Conservation (phyloP, 2,329 filamentous ascomycete species). For the Chrysoporthe cubensis region DNA sequence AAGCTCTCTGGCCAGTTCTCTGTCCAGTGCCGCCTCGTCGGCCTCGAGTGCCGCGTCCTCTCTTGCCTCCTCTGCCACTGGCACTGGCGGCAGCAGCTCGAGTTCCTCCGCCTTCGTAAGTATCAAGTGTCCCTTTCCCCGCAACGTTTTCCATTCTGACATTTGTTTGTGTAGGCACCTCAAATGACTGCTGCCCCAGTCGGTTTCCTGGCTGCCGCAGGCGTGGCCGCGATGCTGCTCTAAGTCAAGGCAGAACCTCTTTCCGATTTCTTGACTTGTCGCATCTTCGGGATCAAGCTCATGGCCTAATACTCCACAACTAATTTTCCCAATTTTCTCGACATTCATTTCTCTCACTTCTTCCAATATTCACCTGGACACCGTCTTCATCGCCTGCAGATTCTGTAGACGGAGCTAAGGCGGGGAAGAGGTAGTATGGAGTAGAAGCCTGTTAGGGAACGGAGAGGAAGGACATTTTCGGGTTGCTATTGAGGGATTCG, state of each 20-base stretch:
- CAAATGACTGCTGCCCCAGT: slow-evolving; percentile 50
- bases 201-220: slow-evolving; percentile 53
- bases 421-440: slow-evolving; percentile 10
- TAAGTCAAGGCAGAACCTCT: slow-evolving; percentile 39
- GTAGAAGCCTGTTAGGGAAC: slow-evolving; percentile 5
- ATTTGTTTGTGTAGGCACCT: slow-evolving; percentile 35
- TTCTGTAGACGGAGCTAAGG: slow-evolving; percentile 14
- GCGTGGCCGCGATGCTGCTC: slow-evolving; percentile 53
- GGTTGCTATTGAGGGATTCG: slow-evolving; percentile 22
- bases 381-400: slow-evolving; percentile 18
- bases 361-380: slow-evolving; percentile 14
- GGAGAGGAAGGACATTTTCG: slow-evolving; percentile 24
- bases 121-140: background rate
- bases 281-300: slow-evolving; percentile 11
- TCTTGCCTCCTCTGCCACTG: slow-evolving; percentile 31
- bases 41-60: slow-evolving; percentile 14
- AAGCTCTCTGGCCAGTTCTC: slow-evolving; percentile 25
- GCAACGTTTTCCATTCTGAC: slow-evolving; percentile 21
- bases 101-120: slow-evolving; percentile 35
- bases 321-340: slow-evolving; percentile 18
- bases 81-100: slow-evolving; percentile 28
- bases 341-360: slow-evolving; percentile 20
- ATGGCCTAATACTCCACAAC: slow-evolving; percentile 22
- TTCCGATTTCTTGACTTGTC: slow-evolving; percentile 9
- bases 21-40: slow-evolving; percentile 33